Evolutionary conservation across 2,329 filamentous ascomycete species (phyloP), one percentile per base, ranked within the genome.

Genomic region (Calonectria pauciramosa): DNA sequence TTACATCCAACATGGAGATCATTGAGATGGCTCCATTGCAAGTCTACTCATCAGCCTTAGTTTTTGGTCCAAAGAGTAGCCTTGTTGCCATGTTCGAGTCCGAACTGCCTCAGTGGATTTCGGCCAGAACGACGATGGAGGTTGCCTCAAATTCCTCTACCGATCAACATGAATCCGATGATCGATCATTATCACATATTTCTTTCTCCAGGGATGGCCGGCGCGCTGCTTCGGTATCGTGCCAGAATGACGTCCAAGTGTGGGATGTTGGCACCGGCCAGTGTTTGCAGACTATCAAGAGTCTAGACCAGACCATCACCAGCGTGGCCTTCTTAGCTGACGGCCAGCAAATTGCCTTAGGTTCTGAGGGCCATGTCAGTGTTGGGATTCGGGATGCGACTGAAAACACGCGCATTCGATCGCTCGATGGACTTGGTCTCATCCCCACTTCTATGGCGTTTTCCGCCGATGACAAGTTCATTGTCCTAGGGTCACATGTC

Each of bases 11-110:
- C 1, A 14, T 9, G 14, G 2, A 28, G 0, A 0, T 60, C 0
- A 71, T 75, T n/a, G 30, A 32, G 9, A 28, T n/a, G 2, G 52
- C 65, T 9, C 74, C 56, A 18, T 20, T 63, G 4, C 56, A 63
- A 63, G 32, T 63, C 23, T 63, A 63, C 34, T 23, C 7, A 1
- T 63, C 56, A 20, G 56, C 56, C 9, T 28, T 63, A 8, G 3
- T 63, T 18, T 41, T 63, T 26, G 32, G 18, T 2, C 34, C 34
- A 1, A 23, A 9, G 34, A 63, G 8, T 7, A 63, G 36, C 18
- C 14, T 63, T 16, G 14, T 30, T 13, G 36, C 36, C 14, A 38
- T 26, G 23, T 63, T 63, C 23, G n/a, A 41, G 26, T 3, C 38
- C 11, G 56, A 63, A 34, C 26, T 11, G 1, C 56, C 56, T 4